Evolutionary conservation across 2,329 filamentous ascomycete genomes (phyloP).

Genomic region (Ophiosphaerella narmari): DNA sequence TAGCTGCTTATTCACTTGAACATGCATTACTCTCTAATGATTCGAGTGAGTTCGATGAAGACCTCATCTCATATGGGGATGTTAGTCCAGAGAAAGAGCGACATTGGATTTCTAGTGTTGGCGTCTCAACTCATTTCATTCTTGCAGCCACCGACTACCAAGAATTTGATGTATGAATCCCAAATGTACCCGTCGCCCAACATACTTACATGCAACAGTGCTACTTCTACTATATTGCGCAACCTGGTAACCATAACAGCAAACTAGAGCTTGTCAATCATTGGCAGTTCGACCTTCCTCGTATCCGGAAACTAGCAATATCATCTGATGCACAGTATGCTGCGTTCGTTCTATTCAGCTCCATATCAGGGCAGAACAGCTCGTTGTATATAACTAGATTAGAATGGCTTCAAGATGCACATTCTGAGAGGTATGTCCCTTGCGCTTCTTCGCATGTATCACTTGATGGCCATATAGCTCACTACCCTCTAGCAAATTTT

Average conservation of each 20-base stretch:
- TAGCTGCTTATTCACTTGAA: constrained; percentile 1
- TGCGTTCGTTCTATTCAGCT: not conserved
- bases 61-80: not conserved
- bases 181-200: not conserved
- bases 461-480: not conserved
- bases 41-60: not conserved
- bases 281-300: not conserved
- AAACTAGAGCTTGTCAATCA: not conserved
- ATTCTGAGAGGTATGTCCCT: not conserved
- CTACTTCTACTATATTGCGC: constrained; percentile 3
- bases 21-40: not conserved
- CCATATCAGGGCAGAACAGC: not conserved
- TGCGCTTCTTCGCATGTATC: not conserved
- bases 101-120: not conserved
- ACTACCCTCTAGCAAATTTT: not conserved
- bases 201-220: not conserved
- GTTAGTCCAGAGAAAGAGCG: not conserved
- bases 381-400: not conserved
- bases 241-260: not conserved
- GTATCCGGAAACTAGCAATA: not conserved
- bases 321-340: constrained; percentile 2
- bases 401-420: not conserved
- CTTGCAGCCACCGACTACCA: constrained; percentile 1
- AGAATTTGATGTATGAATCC: constrained; percentile 1
- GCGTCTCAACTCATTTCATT: constrained; percentile 2